Evolutionary conservation across 768 basidiomycete genomes (phyloP), one percentile per base, ranked within the genome.

Genomic region (Leccinum subgranulosum): DNA sequence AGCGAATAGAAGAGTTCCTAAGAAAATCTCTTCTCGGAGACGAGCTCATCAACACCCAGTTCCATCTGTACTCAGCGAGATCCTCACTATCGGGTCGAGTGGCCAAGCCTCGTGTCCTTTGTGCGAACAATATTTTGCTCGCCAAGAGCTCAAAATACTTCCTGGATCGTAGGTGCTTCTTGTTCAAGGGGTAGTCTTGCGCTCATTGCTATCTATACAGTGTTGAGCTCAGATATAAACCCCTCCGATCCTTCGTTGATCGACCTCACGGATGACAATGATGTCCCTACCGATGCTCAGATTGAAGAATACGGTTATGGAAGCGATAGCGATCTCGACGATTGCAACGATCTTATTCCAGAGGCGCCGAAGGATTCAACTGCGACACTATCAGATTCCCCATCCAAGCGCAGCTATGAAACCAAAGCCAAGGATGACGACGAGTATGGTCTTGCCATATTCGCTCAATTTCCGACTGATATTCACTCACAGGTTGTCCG

Each of bases 271-370:
- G 56, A 48, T 9, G 54, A 53, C 25, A 52, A 49, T 3, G 60
- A 58, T 17, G 51, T 70, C 27, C 58, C 59, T 8, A 49, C 19
- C 14, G 9, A 50, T 28, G 36, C 43, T 47, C 29, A 6, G 10
- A 56, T 64, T 3, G 64, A 62, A 6, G 69, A 69, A 8, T 72
- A 73, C 51, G 73, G 64, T 8, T 75, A 72, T 48, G 65, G 31
- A 33, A 71, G 68, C 17, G 74, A 75, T 55, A 75, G 74, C 14
- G 74, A 74, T 43, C 66, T 75, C 25, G 74, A 74, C 19, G 71
- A 73, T 6, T 63, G 64, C 9, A 19, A 59, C 2, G 59, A 64
- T 0, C n/a, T 25, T 6, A n/a, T 48, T 47, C 43, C 39, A 51
- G n/a, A 56, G 12, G 21, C 12, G 3, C 3, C 12, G 3, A 49